Percentiles rank a stretch among this genome's conserved stretches.
Evolutionary conservation across 2,329 filamentous ascomycete species (phyloP).

Genomic region (Setomelanomma holmii): DNA sequence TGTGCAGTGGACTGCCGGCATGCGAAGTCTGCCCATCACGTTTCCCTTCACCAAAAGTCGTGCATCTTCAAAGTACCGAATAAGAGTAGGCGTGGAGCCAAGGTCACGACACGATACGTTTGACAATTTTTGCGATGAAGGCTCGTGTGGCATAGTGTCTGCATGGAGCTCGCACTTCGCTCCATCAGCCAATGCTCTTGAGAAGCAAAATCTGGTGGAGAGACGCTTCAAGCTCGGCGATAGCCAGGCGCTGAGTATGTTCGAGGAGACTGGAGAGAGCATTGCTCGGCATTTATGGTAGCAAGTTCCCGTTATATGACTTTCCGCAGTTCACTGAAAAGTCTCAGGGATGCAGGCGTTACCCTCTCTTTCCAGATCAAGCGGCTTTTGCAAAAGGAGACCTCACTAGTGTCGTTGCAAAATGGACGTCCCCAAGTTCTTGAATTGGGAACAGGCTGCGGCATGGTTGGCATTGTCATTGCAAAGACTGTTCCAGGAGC

Average conservation of each 20-base stretch:
- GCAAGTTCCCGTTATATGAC: too few relatives aligned
- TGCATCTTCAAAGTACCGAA: conserved; percentile 47
- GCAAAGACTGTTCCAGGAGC: conserved; percentile 60
- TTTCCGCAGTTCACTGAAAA: conserved; percentile 2
- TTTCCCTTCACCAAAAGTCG: conserved; percentile 52
- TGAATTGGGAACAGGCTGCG: conserved; percentile 73
- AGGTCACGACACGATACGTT: conserved; percentile 37
- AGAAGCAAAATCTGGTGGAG: conserved; percentile 62
- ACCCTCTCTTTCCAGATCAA: conserved; percentile 63
- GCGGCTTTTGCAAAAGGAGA: conserved; percentile 49
- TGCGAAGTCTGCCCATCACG: conserved; percentile 53
- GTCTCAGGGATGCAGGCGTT: conserved; percentile 63
- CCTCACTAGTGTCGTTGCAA: conserved; percentile 3
- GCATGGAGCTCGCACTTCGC: conserved; percentile 62
- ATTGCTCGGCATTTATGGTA: conserved; percentile 77
- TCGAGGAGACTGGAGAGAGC: conserved; percentile 75
- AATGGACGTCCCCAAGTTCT: conserved; percentile 53
- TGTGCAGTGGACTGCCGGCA: conserved; percentile 54
- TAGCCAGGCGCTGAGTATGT: conserved; percentile 58
- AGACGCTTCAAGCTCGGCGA: conserved; percentile 58
- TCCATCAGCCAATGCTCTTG: conserved; percentile 43
- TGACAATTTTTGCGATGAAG: conserved; percentile 28
- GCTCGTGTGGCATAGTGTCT: conserved; percentile 60
- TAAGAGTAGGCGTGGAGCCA: conserved; percentile 50
- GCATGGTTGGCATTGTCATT: conserved; percentile 69